Evolutionary conservation across 129 eudicot species (phyloP), one percentile per base, ranked within the genome.

Genomic region (Saposhnikovia divaricata): DNA sequence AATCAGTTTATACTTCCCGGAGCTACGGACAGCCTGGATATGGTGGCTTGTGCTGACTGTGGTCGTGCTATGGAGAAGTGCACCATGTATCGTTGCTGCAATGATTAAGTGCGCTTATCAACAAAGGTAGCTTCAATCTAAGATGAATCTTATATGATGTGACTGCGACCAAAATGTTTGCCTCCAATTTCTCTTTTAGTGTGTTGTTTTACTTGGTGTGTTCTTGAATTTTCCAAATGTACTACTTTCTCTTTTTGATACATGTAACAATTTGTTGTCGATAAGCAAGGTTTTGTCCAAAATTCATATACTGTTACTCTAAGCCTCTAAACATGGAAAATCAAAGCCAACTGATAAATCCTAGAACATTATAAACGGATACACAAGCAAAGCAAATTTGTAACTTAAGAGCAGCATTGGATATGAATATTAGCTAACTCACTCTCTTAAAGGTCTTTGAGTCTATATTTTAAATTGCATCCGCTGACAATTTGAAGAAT

Each of bases 61-160:
- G 89, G 89, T 9, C 81, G 91, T 4, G 23, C 85, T 1, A 91
- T 91, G 96, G 93, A 89, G 87, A 87, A 89, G 85, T 87, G 84
- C 76, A 81, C 87, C 88, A 85, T 91, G 93, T 89, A 89, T 53
- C 93, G 91, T n/a, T 89, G 96, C 75, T 91, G 96, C 84, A 91
- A 85, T 27, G 96, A 91, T 31, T 91, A 82, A 77, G 73, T 68
- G 18, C 40, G 34, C 13, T 13, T 9, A 27, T 31, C 4, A 11
- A 31, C 15, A 15, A 15, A 28, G 34, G 15, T 0, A 63, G 61
- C 59, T 51, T 18, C 59, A 18, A 51, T 51, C 53, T 42, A 5
- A 0, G 5, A 42, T 42, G 45, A 42, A 42, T 43, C 50, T 51
- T 51, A 19, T 5, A 51, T 51, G 7, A 19, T 16, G 61, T 16